phyloP scores from a whole-genome alignment of 2,329 filamentous ascomycete species.

The Neofusicoccum sp. region DNA sequence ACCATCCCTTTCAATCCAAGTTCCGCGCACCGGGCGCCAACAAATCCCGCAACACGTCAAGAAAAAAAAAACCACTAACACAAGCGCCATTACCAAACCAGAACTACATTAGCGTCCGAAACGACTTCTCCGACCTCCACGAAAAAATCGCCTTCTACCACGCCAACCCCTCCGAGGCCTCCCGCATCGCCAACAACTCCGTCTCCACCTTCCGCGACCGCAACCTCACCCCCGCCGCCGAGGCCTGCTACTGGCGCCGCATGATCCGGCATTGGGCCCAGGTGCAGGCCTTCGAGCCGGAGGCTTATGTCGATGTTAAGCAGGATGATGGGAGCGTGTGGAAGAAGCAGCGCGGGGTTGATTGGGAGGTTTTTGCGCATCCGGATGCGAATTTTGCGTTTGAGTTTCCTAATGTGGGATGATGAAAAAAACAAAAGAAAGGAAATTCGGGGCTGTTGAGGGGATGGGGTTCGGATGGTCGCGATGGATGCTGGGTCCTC shows the following conservation, averaged over 20 bases:
- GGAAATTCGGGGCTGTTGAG: no score
- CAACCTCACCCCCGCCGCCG: slow-evolving; percentile 55
- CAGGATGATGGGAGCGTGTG: neutral
- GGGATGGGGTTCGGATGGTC: no score
- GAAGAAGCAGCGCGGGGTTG: neutral
- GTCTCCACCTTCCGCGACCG: slow-evolving; percentile 50
- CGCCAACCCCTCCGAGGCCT: slow-evolving; percentile 43
- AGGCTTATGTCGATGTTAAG: neutral
- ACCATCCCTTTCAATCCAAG: no score
- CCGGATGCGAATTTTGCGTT: neutral
- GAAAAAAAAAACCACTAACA: no score
- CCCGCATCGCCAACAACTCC: slow-evolving; percentile 51
- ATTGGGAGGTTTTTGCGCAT: neutral
- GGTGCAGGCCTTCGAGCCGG: slow-evolving; percentile 8
- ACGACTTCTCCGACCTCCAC: slow-evolving; percentile 44
- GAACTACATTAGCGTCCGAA: slow-evolving; percentile 50
- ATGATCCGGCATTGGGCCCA: slow-evolving; percentile 32
- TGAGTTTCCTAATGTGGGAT: no score
- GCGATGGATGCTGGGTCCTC: no score
- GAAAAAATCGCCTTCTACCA: slow-evolving; percentile 41
- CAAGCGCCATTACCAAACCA: slow-evolving; percentile 26
- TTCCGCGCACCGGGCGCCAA: no score
- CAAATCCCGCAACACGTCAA: no score
- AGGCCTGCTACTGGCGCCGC: slow-evolving; percentile 56
- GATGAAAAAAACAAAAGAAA: no score